Evolutionary conservation across 2,329 filamentous ascomycete species (phyloP), one percentile per base, ranked within the genome.

Genomic region (Aureobasidium sp.): DNA sequence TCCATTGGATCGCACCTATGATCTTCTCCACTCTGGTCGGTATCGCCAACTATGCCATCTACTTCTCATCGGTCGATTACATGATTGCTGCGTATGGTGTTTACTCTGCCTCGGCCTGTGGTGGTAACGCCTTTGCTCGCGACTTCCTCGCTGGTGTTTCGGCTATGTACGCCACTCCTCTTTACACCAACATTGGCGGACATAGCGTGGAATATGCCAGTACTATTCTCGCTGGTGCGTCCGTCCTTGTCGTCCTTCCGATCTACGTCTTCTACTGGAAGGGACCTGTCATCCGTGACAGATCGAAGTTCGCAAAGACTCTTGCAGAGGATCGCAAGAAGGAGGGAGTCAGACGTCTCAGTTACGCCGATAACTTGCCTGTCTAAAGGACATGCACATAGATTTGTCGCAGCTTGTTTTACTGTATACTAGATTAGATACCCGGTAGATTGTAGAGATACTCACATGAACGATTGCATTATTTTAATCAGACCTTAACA

Each of bases 131-230:
- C 1, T 90, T 87, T 75, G 81, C 86, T 3, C 81, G 88, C 66
- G 88, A 91, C 69, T 85, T 90, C 73, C 76, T 91, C 0, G 88
- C 88, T 2, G 88, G 88, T 72, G 79, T 90, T 9, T 81, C 89
- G 1, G 88, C 87, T 0, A 78, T 90, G 54, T 86, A 85, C 14
- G 84, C 87, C 0, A 81, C 81, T 0, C 87, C 87, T 0, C 78
- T 73, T 21, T 73, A 72, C 61, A 61, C 63, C 21, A 68, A 67
- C 53, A 69, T 72, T 1, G 65, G 67, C 13, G 66, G 66, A 8
- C 69, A 65, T 42, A 64, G 67, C 61, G 66, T 69, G 2, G 77
- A 82, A 59, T 79, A 77, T 64, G 82, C 83, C 0, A 81, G 79
- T 32, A 81, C 80, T 0, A 76, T 84, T 7, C 77, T 85, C 0